phyloP scores from a whole-genome alignment of 2,329 filamentous ascomycete genomes.

The Fusarium burgessii region DNA sequence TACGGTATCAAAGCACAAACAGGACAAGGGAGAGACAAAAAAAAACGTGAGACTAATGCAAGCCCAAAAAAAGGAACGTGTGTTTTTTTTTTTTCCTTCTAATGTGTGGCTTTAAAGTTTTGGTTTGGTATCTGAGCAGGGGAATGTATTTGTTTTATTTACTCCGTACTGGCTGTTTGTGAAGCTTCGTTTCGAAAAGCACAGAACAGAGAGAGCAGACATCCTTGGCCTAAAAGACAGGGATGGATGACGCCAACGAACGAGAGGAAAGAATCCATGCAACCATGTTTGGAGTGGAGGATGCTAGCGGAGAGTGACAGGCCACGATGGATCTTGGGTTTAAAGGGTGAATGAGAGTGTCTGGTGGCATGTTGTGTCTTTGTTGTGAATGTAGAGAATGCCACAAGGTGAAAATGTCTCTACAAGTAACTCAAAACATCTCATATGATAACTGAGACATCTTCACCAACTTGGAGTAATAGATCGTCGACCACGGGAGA shows the following conservation, averaged over 20 bases:
- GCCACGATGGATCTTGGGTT: background rate
- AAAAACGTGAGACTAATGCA: constrained; percentile 25
- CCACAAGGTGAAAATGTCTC: background rate
- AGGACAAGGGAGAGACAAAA: background rate
- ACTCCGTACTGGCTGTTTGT: constrained; percentile 10
- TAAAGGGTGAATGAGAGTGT: background rate
- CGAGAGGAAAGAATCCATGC: constrained; percentile 5
- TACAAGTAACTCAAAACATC: background rate
- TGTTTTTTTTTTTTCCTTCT: background rate
- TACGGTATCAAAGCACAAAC: background rate
- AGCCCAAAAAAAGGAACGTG: background rate
- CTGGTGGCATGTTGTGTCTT: background rate
- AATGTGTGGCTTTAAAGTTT: constrained; percentile 12
- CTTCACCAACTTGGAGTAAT: background rate
- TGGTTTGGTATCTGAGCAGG: background rate
- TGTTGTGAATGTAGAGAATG: constrained; percentile 18
- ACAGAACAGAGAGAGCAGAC: background rate
- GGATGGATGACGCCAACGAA: constrained; percentile 28
- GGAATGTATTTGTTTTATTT: constrained; percentile 7
- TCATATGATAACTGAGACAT: constrained; percentile 16
- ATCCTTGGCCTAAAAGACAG: constrained; percentile 14
- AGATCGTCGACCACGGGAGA: constrained; percentile 13
- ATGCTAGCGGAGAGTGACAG: constrained; percentile 3
- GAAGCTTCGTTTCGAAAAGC: constrained; percentile 20
- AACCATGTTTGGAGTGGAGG: background rate